Conservation (phyloP, 495 filamentous ascomycete species). For the Sphaerosporella brunnea region DNA sequence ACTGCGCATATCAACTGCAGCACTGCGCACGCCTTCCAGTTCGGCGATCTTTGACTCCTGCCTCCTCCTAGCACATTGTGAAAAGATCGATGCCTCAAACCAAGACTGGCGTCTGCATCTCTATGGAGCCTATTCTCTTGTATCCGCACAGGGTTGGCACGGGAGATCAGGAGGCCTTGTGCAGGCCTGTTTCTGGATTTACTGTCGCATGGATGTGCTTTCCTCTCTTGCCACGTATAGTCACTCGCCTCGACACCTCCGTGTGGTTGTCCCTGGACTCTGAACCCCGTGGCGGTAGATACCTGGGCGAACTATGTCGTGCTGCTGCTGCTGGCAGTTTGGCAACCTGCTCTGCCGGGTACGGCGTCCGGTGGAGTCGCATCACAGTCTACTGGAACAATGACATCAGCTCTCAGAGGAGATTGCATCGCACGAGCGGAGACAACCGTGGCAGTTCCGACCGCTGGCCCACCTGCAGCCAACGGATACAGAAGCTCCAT, state of each 20-base stretch:
- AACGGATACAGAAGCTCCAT: not conserved
- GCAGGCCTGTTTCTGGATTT: constrained; percentile 5
- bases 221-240: constrained; percentile 3
- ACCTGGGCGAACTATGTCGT: constrained; percentile 4
- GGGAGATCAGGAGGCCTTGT: not conserved
- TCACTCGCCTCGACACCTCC: constrained; percentile 2
- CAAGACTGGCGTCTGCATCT: constrained; percentile 19
- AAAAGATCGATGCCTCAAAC: constrained; percentile 28
- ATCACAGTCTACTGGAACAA: not conserved
- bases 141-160: constrained; percentile 1
- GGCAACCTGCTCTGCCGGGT: constrained; percentile 2
- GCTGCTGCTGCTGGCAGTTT: not conserved
- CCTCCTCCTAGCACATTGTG: constrained; percentile 41
- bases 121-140: not conserved
- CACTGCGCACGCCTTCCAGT: constrained; percentile 22
- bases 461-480: not conserved
- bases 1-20: not conserved
- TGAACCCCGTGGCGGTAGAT: not conserved
- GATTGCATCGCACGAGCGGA: not conserved
- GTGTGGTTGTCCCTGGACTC: not conserved
- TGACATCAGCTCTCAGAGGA: not conserved
- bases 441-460: not conserved
- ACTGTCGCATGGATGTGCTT: constrained; percentile 4
- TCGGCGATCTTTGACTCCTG: constrained; percentile 49
- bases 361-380: not conserved